These are phyloP conservation scores for Termitomyces sp. DNA, from an alignment of 1,284 basidiomycete genomes.

Conservation along the genomic window DNA sequence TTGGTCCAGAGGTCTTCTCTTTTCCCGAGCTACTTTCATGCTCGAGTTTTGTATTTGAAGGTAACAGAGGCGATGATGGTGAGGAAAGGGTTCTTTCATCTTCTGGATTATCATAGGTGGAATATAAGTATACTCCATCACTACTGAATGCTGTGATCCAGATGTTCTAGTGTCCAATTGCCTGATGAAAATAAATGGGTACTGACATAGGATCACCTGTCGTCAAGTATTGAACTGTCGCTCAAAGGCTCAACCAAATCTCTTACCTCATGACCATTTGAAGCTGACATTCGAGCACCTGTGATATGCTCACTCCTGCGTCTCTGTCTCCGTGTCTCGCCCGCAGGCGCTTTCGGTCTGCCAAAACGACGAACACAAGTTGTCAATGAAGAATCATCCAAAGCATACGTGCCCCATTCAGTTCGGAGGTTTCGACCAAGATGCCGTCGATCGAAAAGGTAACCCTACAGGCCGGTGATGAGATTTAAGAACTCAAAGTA, in stretches of 20 bases:
- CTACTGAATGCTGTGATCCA: slow-evolving; percentile 59
- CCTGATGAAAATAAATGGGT: not conserved
- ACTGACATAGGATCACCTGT: slow-evolving; percentile 54
- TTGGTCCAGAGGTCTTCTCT: slow-evolving; percentile 1
- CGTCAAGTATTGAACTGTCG: slow-evolving; percentile 9
- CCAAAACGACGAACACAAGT: slow-evolving; percentile 87
- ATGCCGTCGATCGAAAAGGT: slow-evolving; percentile 86
- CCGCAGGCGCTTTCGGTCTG: slow-evolving; percentile 32
- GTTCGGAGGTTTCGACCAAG: slow-evolving; percentile 55
- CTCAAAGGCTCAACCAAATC: slow-evolving; percentile 6
- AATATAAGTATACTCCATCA: slow-evolving; percentile 80
- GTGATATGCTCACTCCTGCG: slow-evolving; percentile 63
- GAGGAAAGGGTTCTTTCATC: slow-evolving; percentile 17
- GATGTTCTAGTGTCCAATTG: not conserved
- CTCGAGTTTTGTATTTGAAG: slow-evolving; percentile 23
- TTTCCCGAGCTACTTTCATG: slow-evolving; percentile 5
- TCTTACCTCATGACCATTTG: slow-evolving; percentile 75
- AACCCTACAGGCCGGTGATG: slow-evolving; percentile 49
- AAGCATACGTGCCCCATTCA: slow-evolving; percentile 68
- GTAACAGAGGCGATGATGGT: slow-evolving; percentile 17
- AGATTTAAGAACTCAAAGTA: not conserved
- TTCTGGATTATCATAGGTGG: slow-evolving; percentile 63
- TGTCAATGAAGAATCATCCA: slow-evolving; percentile 42
- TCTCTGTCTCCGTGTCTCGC: slow-evolving; percentile 22
- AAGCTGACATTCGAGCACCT: slow-evolving; percentile 70